Evolutionary conservation across 345 rosid species (phyloP).

Genomic region (Stellera chamaejasme): DNA sequence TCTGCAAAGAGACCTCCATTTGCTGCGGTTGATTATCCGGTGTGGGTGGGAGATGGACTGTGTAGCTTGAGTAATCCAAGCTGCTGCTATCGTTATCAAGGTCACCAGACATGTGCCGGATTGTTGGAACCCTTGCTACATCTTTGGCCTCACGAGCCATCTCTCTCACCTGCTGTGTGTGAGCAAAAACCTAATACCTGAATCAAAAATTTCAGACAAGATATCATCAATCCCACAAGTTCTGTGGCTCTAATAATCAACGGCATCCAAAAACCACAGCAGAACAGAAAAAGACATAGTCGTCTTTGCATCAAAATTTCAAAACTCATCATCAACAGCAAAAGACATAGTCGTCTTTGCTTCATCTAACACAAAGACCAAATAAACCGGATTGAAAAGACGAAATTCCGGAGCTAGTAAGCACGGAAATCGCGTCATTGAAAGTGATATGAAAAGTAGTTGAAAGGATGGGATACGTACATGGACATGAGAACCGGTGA

Average conservation of each 20-base stretch:
- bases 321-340: too few relatives aligned
- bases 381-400: too few relatives aligned
- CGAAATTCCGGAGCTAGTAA: too few relatives aligned
- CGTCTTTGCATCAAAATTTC: not conserved
- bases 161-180: not conserved
- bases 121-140: constrained; percentile 16
- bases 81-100: constrained; percentile 37
- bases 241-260: too few relatives aligned
- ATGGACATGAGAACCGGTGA: too few relatives aligned
- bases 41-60: constrained; percentile 48
- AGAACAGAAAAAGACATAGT: not conserved
- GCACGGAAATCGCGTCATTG: too few relatives aligned
- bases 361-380: too few relatives aligned
- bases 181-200: constrained; percentile 3
- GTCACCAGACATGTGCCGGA: constrained; percentile 38
- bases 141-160: constrained; percentile 28
- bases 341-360: too few relatives aligned
- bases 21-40: constrained; percentile 47
- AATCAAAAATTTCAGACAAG: constrained; percentile 17
- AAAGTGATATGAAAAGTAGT: too few relatives aligned
- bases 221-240: not conserved
- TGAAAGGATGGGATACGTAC: too few relatives aligned
- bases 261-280: not conserved
- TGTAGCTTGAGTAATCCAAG: constrained; percentile 30
- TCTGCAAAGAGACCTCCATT: constrained; percentile 16